Base-by-base conservation (phyloP, 2,329 filamentous ascomycete genomes). In the Ceratocystis cacaofunesta region DNA sequence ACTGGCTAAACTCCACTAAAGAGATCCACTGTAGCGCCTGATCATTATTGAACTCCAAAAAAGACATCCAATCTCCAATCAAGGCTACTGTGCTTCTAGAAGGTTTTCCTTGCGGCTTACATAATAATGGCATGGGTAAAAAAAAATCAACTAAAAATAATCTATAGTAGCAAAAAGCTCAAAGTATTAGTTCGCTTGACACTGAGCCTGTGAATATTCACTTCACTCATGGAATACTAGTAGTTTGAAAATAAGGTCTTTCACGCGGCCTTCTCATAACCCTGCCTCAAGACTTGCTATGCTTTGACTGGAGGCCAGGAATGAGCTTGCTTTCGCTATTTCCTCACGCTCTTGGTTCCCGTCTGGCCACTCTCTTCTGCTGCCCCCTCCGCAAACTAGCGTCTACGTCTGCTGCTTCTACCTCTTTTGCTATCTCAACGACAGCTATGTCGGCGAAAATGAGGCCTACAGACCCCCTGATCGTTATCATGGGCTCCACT, bases 401-500 rank as follows among this genome's bases (percentile, higher is more conserved):
- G 52, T 66, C 17, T 62, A 30, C 17, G 17, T 48, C 25, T 28
- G 46, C 36, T 48, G 46, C 17, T 25, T 32, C 28, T 5, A 30
- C 28, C 28, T 36, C 25, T 19, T 32, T 28, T n/a, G 55, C 55
- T n/a, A 8, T 36, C 28, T 36, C n/a, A 78, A 70, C 75, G 77
- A 70, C 75, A 25, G 69, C 30, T 12, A 65, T 63, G 66, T 48
- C 58, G 8, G 65, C 30, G 57, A 65, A 71, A 65, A 68, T 66
- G 66, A 73, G 70, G 65, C 80, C 80, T 19, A 71, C 72, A 62
- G 73, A 80, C 71, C 88, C 90, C 28, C 77, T 96, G 68, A 80
- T 97, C 71, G 85, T 90, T 61, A 82, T 97, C 68, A 80, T 96
- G 61, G 92, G 92, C 70, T 89, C 92, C 61, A 97, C 92, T 8